Percentiles rank a stretch among this genome's conserved stretches.
Evolutionary conservation across 208 protist species (phyloP).

Genomic region (Herpetomonas tarakana): DNA sequence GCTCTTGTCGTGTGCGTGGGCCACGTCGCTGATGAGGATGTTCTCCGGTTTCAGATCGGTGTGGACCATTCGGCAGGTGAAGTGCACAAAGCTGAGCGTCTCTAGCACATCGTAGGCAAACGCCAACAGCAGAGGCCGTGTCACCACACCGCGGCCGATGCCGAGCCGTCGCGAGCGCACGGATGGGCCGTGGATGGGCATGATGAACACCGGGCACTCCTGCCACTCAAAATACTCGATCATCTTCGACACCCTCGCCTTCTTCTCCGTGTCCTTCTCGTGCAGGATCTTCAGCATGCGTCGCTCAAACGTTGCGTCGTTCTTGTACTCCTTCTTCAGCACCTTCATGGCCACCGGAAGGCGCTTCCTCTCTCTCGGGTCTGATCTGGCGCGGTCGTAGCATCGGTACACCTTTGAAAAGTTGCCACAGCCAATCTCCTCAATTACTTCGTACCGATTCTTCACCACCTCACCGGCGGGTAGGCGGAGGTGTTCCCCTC

Average conservation of each 20-base stretch:
- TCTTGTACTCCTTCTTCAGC: slow-evolving; percentile 76
- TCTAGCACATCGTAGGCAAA: slow-evolving; percentile 75
- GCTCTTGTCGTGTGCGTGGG: slow-evolving; percentile 29
- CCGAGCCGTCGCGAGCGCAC: slow-evolving; percentile 71
- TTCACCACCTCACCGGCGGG: slow-evolving; percentile 51
- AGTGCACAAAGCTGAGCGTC: slow-evolving; percentile 77
- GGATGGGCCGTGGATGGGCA: slow-evolving; percentile 73
- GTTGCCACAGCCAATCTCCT: slow-evolving; percentile 72
- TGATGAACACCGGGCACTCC: slow-evolving; percentile 72
- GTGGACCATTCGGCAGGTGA: slow-evolving; percentile 91
- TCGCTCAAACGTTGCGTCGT: slow-evolving; percentile 74
- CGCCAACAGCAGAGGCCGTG: slow-evolving; percentile 36
- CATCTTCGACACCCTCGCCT: slow-evolving; percentile 50
- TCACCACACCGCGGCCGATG: slow-evolving; percentile 54
- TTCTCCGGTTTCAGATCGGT: slow-evolving; percentile 97
- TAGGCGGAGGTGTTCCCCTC: slow-evolving; percentile 51
- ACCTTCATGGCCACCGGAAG: slow-evolving; percentile 74
- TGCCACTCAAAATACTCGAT: slow-evolving; percentile 76
- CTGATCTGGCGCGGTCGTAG: slow-evolving; percentile 20
- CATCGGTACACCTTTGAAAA: slow-evolving; percentile 84
- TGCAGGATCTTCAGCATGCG: slow-evolving; percentile 66
- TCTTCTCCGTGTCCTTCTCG: slow-evolving; percentile 37
- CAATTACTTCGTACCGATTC: slow-evolving; percentile 55
- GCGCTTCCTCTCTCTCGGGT: slow-evolving; percentile 8
- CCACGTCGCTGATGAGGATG: slow-evolving; percentile 85